phyloP scores from a whole-genome alignment of 2,329 filamentous ascomycete genomes.

The Didymosphaeria variabile region DNA sequence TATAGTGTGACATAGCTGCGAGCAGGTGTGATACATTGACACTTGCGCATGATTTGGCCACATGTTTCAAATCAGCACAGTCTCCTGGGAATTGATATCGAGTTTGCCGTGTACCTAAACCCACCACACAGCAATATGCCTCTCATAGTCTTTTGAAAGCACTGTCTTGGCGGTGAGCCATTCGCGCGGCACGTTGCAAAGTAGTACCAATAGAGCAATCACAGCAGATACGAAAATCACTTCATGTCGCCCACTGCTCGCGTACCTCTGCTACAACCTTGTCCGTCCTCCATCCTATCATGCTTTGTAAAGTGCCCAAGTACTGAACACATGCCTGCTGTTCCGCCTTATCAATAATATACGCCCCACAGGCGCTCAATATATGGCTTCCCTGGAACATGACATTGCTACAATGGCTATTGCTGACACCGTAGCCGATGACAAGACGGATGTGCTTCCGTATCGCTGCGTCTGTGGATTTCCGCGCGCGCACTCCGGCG shows the following conservation, averaged over 20 bases:
- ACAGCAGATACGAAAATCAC: slow-evolving; percentile 22
- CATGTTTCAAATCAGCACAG: too few species aligned
- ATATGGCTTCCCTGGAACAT: slow-evolving; percentile 45
- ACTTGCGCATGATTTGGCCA: neutral
- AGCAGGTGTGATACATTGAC: too few species aligned
- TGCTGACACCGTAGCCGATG: slow-evolving; percentile 41
- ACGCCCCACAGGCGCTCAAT: slow-evolving; percentile 40
- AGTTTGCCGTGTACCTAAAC: too few species aligned
- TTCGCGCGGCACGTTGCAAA: too few species aligned
- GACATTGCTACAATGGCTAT: slow-evolving; percentile 38
- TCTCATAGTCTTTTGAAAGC: too few species aligned
- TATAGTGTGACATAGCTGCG: too few species aligned
- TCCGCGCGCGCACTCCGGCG: slow-evolving; percentile 36
- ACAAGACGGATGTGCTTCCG: slow-evolving; percentile 39
- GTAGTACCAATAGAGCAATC: too few species aligned
- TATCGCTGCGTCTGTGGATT: slow-evolving; percentile 36
- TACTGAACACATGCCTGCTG: slow-evolving; percentile 41
- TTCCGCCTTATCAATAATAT: slow-evolving; percentile 35
- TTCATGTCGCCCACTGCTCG: slow-evolving; percentile 32
- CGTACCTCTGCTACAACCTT: slow-evolving; percentile 34
- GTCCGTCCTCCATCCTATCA: slow-evolving; percentile 40
- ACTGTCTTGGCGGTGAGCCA: too few species aligned
- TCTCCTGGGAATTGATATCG: too few species aligned
- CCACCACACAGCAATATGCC: too few species aligned
- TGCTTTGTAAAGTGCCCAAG: slow-evolving; percentile 29